Conservation (phyloP, 2,329 filamentous ascomycete genomes). For the Penicillium sp. region DNA sequence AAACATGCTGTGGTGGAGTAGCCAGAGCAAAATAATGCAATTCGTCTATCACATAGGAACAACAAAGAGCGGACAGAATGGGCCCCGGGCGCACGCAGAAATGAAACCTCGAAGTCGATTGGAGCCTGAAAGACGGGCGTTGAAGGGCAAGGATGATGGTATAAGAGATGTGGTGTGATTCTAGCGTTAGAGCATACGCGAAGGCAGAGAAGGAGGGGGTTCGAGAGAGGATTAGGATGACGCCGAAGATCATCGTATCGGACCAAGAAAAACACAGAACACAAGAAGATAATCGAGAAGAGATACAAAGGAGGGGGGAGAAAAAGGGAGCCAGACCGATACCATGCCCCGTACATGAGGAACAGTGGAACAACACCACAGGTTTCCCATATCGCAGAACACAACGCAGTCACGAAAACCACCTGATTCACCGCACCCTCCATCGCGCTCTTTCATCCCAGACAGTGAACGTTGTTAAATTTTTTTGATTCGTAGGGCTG, state of each 20-base stretch:
- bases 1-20: constrained; percentile 30
- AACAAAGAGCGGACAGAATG: constrained; percentile 1
- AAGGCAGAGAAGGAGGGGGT: constrained; percentile 32
- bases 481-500: constrained; percentile 46
- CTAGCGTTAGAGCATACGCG: constrained; percentile 41
- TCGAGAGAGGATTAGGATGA: constrained; percentile 8
- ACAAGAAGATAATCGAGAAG: constrained; percentile 10
- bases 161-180: constrained; percentile 38
- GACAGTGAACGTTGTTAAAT: constrained; percentile 36
- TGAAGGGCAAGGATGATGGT: constrained; percentile 35
- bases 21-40: constrained; percentile 30
- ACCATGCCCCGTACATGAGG: neutral
- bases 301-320: neutral
- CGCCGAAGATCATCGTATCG: constrained; percentile 15
- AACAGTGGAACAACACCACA: neutral
- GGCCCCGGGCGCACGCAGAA: constrained; percentile 9
- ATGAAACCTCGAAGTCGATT: constrained; percentile 18
- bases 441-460: constrained; percentile 3
- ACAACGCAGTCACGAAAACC: constrained; percentile 1
- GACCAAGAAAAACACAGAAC: constrained; percentile 29
- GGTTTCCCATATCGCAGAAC: neutral
- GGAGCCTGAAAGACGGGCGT: constrained; percentile 17
- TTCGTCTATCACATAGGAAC: constrained; percentile 27
- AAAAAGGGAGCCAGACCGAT: neutral
- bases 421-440: neutral